Base-by-base conservation (phyloP, 441 rosid species). In the California macrophylla region DNA sequence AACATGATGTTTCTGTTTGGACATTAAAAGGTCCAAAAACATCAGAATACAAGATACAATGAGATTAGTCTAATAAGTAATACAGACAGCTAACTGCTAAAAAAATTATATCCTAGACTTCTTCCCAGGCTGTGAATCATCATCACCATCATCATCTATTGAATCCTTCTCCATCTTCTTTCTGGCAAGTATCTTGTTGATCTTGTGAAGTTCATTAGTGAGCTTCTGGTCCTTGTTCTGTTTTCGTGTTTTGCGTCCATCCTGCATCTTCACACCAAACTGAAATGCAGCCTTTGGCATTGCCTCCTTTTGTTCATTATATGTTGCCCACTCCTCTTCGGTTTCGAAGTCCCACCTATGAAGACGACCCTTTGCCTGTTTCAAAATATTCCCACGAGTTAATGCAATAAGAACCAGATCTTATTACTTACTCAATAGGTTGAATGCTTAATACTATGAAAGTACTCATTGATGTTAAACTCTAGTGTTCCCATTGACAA, bases 221-320 rank as follows among this genome's bases (percentile, higher is more conserved):
- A 89, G 87, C 76, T 93, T 93, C 86, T 93, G 97, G 77, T 93
- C 98, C 83, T 85, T 87, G 84, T 93, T 91, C 72, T 93, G 96
- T 79, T 93, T 93, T 68, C 95, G 66, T 1, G 98, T 93, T 82
- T 93, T 91, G 75, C 98, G 74, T 30, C 98, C 98, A 64, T 91
- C 97, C 82, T 91, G 98, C 98, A 93, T 93, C 86, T 91, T 89
- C 75, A 93, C 95, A 15, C 98, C 98, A 47, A 93, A 93, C 77
- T 93, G 98, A 81, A 88, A 93, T 10, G 98, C 98, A 5, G 97
- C 96, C 83, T 93, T 93, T 6, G 97, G 98, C 97, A 88, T 89
- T 10, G 98, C 98, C 86, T 93, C 97, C 83, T 93, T 91, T 83
- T 93, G 97, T 78, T 93, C 98, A 32, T 93, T 93, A 81, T 89